Evolutionary conservation across 1,284 basidiomycete species (phyloP), one percentile per base, ranked within the genome.

Genomic region (Trametes hirsuta): DNA sequence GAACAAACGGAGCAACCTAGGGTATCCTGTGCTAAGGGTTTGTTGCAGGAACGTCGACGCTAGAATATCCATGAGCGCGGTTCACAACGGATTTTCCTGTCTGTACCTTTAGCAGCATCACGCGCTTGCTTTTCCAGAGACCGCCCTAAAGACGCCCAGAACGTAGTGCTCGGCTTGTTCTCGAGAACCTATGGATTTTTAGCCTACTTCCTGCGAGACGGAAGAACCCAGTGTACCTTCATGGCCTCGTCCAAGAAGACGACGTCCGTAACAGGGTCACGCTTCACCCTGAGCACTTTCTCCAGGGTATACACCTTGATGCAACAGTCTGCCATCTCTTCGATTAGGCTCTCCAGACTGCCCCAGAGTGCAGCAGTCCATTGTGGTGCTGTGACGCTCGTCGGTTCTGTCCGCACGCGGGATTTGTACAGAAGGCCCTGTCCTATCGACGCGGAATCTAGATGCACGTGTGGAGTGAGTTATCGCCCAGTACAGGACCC

Each of bases 271-370:
- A 84, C 77, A 0, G 87, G 81, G 71, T 97, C 94, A 70, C 86
- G 91, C 78, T 98, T 98, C 68, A 96, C 75, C 69, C 86, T 87
- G 34, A 98, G 79, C 4, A 98, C 96, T 71, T 94, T 97, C 74
- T 98, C 95, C 6, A 99, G 83, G 0, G 91, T 92, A 74, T 98
- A 97, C 4, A 98, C 93, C 82, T 97, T 96, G 72, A 94, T 86
- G 72, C 95, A 97, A 68, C 93, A 94, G 54, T 87, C 88, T 2
- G 92, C 86, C 83, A 99, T 89, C 68, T 97, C 95, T 64, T 94
- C 90, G 4, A 97, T 84, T 68, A 98, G 84, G 6, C 77, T 79
- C 68, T 97, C 94, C 5, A 99, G 78, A 50, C 93, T 81, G 5
- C 76, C 75, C 96, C 96, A 98, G 3, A 98, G 76, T 1, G 88